These are phyloP conservation scores for Senecio squalidus DNA, from an alignment of 140 eudicot genomes.

Conservation along the genomic window DNA sequence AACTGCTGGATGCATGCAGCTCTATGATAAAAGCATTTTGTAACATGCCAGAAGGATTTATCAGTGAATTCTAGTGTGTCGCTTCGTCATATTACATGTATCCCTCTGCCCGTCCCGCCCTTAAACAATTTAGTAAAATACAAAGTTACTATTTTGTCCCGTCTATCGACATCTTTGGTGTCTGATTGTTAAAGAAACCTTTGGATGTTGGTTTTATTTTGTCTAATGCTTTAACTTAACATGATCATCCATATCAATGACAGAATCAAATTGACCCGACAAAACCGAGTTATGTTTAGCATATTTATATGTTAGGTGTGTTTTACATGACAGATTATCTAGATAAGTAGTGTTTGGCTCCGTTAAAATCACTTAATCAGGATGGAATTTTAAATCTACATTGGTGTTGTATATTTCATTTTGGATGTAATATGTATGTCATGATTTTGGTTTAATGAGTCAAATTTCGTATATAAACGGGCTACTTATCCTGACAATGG, in stretches of 20 bases:
- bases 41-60: slow-evolving; percentile 60
- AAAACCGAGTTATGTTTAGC: not conserved
- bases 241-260: not conserved
- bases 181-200: not conserved
- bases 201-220: not conserved
- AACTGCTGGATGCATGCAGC: slow-evolving; percentile 75
- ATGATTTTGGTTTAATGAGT: no score
- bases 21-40: slow-evolving; percentile 66
- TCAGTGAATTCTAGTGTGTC: slow-evolving; percentile 33
- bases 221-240: not conserved
- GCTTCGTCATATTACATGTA: slow-evolving; percentile 14
- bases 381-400: no score
- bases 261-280: not conserved
- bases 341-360: no score
- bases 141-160: not conserved
- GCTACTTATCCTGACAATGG: no score
- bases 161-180: no score
- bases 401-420: no score
- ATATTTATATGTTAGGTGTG: no score
- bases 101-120: no score
- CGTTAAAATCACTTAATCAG: no score
- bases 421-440: no score
- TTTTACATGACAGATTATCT: no score
- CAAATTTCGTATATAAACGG: no score
- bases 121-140: not conserved